phyloP scores from a whole-genome alignment of 352 stramenopile species.

The Pythium rhizo-oryzae region DNA sequence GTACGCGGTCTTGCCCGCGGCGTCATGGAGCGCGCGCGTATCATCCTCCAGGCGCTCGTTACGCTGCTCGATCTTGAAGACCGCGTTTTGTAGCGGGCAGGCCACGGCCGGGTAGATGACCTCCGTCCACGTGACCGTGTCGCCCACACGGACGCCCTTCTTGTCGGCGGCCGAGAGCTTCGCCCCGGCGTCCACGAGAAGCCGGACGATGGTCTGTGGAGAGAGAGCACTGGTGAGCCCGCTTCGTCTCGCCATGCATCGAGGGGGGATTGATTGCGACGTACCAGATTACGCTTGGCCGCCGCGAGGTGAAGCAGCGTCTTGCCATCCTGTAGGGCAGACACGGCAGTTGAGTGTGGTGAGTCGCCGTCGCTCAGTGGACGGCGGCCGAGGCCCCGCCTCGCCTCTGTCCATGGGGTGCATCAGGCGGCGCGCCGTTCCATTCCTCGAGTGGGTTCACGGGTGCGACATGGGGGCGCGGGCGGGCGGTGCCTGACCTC shows the following conservation, averaged over 20 bases:
- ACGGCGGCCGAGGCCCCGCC: neutral
- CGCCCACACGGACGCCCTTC: slow-evolving; percentile 25
- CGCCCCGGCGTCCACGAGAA: slow-evolving; percentile 25
- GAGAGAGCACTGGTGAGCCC: neutral
- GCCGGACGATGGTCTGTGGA: slow-evolving; percentile 21
- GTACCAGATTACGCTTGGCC: slow-evolving; percentile 37
- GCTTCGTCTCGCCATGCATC: neutral
- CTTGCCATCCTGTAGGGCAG: slow-evolving; percentile 33
- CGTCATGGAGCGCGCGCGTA: slow-evolving; percentile 3
- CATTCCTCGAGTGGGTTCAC: slow-evolving; percentile 9
- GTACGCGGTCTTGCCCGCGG: slow-evolving; percentile 6
- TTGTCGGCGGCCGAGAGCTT: slow-evolving; percentile 23
- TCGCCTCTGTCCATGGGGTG: neutral
- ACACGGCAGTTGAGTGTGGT: too few species aligned
- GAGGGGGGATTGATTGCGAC: neutral
- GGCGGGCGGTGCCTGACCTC: too few species aligned
- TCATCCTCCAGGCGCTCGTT: slow-evolving; percentile 17
- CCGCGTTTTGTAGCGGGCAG: slow-evolving; percentile 23
- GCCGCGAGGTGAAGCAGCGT: slow-evolving; percentile 37
- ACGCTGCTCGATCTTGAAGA: slow-evolving; percentile 29
- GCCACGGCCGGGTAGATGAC: slow-evolving; percentile 24
- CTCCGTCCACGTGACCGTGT: slow-evolving; percentile 28
- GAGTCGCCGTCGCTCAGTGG: too few species aligned
- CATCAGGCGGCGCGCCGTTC: neutral
- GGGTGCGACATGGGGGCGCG: slow-evolving; percentile 6